Conservation (phyloP, 306 rosid genomes). For the Inga leiocalycina region DNA sequence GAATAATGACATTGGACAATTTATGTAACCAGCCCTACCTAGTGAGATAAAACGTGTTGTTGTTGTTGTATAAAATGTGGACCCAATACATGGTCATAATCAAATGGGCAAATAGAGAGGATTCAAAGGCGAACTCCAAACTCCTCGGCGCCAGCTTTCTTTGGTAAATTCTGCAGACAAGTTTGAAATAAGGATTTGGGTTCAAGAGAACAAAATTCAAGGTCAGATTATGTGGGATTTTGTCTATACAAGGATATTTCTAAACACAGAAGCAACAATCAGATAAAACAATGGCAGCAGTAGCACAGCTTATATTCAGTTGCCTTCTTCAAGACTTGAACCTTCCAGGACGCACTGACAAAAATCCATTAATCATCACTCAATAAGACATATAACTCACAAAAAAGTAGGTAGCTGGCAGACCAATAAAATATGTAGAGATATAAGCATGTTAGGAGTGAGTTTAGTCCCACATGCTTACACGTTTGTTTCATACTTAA, state of each 20-base stretch:
- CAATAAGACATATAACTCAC: neutral
- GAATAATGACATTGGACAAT: too few relatives aligned
- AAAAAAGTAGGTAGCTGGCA: neutral
- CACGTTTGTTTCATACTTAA: neutral
- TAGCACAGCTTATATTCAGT: neutral
- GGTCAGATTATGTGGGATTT: neutral
- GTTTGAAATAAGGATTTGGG: slow-evolving; percentile 23
- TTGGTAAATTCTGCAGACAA: slow-evolving; percentile 58
- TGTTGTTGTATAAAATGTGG: too few relatives aligned
- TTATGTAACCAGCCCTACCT: too few relatives aligned
- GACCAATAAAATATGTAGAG: neutral
- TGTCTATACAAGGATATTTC: neutral
- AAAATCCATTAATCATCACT: neutral
- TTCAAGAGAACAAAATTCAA: slow-evolving; percentile 15
- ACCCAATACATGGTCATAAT: too few relatives aligned
- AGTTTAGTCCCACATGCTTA: neutral
- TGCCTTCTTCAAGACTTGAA: neutral
- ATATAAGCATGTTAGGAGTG: neutral
- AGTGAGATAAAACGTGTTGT: too few relatives aligned
- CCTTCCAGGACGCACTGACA: neutral
- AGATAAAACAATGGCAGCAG: neutral
- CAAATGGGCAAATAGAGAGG: too few relatives aligned
- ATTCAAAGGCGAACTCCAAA: neutral
- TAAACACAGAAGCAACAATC: neutral
- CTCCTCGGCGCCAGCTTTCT: neutral